Conservation (phyloP, 805 yeast genomes). For the Nakazawaea anatomiae region DNA sequence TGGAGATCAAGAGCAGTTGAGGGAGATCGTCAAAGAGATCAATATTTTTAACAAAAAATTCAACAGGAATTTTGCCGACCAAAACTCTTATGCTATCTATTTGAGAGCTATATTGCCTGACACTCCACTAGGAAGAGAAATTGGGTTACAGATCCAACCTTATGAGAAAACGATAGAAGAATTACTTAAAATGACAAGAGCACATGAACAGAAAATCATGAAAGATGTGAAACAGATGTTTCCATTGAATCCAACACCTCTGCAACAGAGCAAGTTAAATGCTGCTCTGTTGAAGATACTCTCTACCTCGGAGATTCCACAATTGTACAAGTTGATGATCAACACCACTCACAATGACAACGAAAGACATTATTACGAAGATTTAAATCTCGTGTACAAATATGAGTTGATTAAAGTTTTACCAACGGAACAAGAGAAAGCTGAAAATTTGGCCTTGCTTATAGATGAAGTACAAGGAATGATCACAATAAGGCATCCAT, state of each 20-base stretch:
- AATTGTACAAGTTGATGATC: conserved; percentile 48
- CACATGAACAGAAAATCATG: conserved; percentile 34
- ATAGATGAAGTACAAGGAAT: conserved; percentile 61
- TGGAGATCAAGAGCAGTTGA: conserved; percentile 36
- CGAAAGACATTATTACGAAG: conserved; percentile 53
- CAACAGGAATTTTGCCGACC: conserved; percentile 20
- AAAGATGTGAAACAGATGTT: conserved; percentile 40
- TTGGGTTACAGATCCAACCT: conserved; percentile 41
- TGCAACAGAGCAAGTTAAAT: conserved; percentile 31
- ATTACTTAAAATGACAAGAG: conserved; percentile 34
- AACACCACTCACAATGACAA: conserved; percentile 52
- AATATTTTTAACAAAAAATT: conserved; percentile 36
- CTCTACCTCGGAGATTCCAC: conserved; percentile 43
- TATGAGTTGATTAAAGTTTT: conserved; percentile 46
- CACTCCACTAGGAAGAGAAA: conserved; percentile 42
- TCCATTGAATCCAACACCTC: conserved; percentile 36
- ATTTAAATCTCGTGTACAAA: conserved; percentile 49
- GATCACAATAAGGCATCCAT: conserved; percentile 59
- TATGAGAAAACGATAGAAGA: conserved; percentile 33
- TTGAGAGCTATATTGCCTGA: conserved; percentile 52
- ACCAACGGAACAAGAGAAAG: conserved; percentile 37
- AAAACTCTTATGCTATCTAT: conserved; percentile 31
- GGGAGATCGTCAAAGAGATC: conserved; percentile 44
- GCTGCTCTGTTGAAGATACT: conserved; percentile 42
- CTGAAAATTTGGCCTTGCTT: conserved; percentile 33